phyloP scores from a whole-genome alignment of 139 green algal species.

The Chlorella sp. region DNA sequence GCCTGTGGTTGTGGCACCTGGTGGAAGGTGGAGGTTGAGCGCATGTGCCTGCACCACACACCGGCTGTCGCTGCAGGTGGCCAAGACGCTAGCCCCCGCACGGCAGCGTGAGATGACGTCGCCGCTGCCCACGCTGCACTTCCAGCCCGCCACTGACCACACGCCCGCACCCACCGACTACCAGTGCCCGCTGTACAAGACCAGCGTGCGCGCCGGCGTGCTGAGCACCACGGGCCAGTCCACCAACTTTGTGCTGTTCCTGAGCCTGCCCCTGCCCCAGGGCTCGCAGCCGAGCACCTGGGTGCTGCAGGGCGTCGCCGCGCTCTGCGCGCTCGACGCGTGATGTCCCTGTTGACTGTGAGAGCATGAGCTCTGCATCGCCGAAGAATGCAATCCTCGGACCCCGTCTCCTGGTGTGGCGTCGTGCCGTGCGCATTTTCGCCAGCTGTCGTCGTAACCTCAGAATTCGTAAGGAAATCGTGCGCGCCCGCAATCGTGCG shows the following conservation, averaged over 20 bases:
- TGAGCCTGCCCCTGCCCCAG: conserved; percentile 48
- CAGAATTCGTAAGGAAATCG: too few species aligned
- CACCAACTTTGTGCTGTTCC: conserved; percentile 70
- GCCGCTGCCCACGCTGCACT: conserved; percentile 25
- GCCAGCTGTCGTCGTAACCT: too few species aligned
- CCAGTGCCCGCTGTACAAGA: conserved; percentile 75
- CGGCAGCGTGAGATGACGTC: conserved; percentile 29
- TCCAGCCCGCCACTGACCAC: conserved; percentile 16
- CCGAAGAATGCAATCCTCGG: too few species aligned
- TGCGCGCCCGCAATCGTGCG: too few species aligned
- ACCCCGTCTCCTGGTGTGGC: too few species aligned
- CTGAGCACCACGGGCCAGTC: conserved; percentile 65
- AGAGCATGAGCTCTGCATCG: too few species aligned
- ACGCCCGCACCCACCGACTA: conserved; percentile 26
- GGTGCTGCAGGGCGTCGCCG: conserved; percentile 65
- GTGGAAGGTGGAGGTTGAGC: too few species aligned
- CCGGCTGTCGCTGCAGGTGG: neutral
- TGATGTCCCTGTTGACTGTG: neutral
- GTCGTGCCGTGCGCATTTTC: too few species aligned
- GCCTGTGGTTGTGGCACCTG: too few species aligned
- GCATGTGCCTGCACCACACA: too few species aligned
- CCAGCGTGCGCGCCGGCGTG: conserved; percentile 48
- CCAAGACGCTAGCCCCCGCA: conserved; percentile 5
- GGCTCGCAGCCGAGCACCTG: conserved; percentile 44
- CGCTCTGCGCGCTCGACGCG: conserved; percentile 57